Base-by-base conservation (phyloP, 2,329 filamentous ascomycete species). In the Hymenoscyphus scutula region DNA sequence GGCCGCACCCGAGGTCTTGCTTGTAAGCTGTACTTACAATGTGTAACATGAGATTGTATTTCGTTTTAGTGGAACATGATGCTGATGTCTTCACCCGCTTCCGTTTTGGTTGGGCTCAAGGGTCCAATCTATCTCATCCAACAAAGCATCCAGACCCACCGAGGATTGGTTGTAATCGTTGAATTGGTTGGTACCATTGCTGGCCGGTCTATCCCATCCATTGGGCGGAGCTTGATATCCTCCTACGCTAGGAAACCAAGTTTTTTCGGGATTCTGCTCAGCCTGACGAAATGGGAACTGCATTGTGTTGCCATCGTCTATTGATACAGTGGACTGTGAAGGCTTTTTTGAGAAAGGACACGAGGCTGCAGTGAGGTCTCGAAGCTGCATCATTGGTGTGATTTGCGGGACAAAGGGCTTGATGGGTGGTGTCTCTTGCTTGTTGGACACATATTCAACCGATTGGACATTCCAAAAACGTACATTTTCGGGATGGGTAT, bases 231-330 rank as follows among this genome's bases (percentile, higher is more conserved):
- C 34, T 15, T 15, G 34, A 37, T 37, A 37, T 37, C 34, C 34
- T 37, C 34, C 34, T 13, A 51, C 23, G 13, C 23, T 13, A 15
- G 19, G 45, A 51, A 11, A 5, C 45, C 45, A 51, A 25, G 45
- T 25, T 15, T 23, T 23, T 5, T 51, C 45, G 15, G n/a, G 10
- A 13, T 51, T 23, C 45, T 51, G 45, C 57, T 56, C 45, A 25
- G 45, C 45, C 25, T 62, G 63, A 4, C 63, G 59, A 27, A 64
- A 62, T 3, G 64, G 62, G 17, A 67, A 62, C 41, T 61, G 62
- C 53, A 37, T 63, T 19, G 60, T 54, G 27, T 64, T 61, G 45
- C 45, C 25, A 4, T 13, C 25, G 10, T 23, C 19, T 25, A 8
- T 23, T 23, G 45, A 19, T 23, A 23, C 19, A 10, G 19, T 5